phyloP scores from a whole-genome alignment of 2,329 filamentous ascomycete species.

The Ophiocordyceps camponoti-leonardi region DNA sequence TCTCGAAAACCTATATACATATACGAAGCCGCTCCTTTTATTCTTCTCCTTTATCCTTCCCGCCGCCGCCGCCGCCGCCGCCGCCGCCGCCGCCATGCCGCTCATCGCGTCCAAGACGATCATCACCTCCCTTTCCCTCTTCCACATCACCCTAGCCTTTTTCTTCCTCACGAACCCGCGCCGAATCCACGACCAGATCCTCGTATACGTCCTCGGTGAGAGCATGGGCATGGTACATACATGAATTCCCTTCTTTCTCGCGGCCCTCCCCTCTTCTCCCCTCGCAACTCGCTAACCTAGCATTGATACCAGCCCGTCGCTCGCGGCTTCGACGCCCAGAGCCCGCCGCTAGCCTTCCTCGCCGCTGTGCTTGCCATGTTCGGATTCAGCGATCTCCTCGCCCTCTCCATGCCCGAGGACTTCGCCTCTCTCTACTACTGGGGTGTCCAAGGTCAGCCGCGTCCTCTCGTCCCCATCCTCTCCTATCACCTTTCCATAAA shows the following conservation, averaged over 20 bases:
- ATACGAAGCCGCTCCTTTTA: too few species aligned
- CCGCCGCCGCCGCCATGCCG: conserved; percentile 40
- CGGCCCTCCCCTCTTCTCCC: neutral
- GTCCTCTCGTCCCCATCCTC: conserved; percentile 15
- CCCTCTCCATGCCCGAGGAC: conserved; percentile 52
- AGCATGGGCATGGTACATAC: conserved; percentile 59
- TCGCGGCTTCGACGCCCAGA: conserved; percentile 49
- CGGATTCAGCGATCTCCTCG: conserved; percentile 46
- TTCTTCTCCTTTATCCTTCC: neutral
- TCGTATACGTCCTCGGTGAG: conserved; percentile 70
- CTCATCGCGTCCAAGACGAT: conserved; percentile 67
- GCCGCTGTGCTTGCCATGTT: conserved; percentile 46
- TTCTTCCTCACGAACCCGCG: conserved; percentile 64
- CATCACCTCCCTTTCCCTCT: conserved; percentile 65
- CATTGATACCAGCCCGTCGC: conserved; percentile 36
- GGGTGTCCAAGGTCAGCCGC: conserved; percentile 43
- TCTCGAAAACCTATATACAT: too few species aligned
- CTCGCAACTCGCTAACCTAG: conserved; percentile 31
- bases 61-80: neutral
- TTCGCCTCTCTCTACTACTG: conserved; percentile 45
- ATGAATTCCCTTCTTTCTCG: neutral
- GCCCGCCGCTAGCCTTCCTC: conserved; percentile 57
- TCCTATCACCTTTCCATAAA: too few species aligned
- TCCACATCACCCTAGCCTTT: conserved; percentile 69
- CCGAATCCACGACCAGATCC: conserved; percentile 57